Conservation (phyloP, 768 basidiomycete species). For the Panellus pusillus region DNA sequence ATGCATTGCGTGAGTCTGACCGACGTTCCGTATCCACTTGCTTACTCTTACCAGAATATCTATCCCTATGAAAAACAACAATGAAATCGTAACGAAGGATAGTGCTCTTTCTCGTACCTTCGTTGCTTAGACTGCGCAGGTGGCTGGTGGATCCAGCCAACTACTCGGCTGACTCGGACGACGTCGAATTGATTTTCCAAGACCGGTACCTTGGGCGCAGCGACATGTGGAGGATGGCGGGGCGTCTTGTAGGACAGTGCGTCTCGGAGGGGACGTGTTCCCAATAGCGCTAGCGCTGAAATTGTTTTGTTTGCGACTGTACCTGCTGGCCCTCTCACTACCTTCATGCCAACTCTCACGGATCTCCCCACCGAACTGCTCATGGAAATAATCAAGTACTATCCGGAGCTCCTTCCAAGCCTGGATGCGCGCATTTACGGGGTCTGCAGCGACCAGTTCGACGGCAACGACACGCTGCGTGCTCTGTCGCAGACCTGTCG, state of each 20-base stretch:
- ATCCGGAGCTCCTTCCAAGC: background rate
- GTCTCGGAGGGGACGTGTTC: too few relatives aligned
- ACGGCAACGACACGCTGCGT: background rate
- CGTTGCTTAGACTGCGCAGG: slow-evolving; percentile 42
- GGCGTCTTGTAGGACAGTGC: slow-evolving; percentile 77
- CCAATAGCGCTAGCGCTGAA: too few relatives aligned
- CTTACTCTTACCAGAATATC: slow-evolving; percentile 54
- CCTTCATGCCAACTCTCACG: background rate
- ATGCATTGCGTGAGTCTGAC: slow-evolving; percentile 42
- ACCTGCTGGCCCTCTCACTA: too few relatives aligned
- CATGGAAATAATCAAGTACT: background rate
- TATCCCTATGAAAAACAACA: slow-evolving; percentile 72
- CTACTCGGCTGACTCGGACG: slow-evolving; percentile 68
- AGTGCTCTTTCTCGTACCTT: slow-evolving; percentile 33
- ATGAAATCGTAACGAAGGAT: slow-evolving; percentile 80
- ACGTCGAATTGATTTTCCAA: slow-evolving; percentile 88
- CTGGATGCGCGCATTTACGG: background rate
- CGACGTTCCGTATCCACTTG: background rate
- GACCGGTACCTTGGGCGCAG: slow-evolving; percentile 95
- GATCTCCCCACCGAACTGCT: background rate
- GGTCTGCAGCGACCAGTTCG: background rate
- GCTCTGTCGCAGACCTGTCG: background rate
- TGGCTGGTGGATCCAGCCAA: slow-evolving; percentile 63
- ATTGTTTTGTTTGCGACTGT: too few relatives aligned
- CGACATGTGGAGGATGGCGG: slow-evolving; percentile 95